A percentile compares a stretch with the other conserved stretches of the same genome.
These are phyloP conservation scores for Fimicolochytrium jonesii DNA, from an alignment of 192 early-diverging fungal genomes.

Conservation along the genomic window DNA sequence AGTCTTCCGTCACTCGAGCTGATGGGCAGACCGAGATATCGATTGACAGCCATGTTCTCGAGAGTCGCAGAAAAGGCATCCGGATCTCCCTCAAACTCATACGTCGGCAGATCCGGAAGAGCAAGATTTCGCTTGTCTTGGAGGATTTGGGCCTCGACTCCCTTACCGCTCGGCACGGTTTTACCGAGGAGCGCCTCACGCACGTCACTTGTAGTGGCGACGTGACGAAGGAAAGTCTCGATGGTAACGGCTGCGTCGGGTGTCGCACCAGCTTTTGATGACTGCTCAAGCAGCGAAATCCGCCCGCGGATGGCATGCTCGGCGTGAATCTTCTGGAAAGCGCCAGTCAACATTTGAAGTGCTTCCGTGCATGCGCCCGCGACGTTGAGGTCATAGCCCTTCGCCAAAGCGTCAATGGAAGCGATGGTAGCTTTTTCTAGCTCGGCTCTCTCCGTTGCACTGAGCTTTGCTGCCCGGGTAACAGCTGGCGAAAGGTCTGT, in stretches of 20 bases:
- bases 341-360: conserved; percentile 10
- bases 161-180: no score
- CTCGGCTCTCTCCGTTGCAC: conserved; percentile 10
- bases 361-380: conserved; percentile 18
- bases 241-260: background rate
- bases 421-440: conserved; percentile 20
- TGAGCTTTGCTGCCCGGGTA: no score
- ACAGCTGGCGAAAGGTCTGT: background rate
- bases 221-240: conserved; percentile 8
- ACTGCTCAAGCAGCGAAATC: conserved; percentile 26
- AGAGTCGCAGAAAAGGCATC: no score
- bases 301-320: conserved; percentile 20
- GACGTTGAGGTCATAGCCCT: conserved; percentile 14
- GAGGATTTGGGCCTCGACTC: no score
- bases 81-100: no score
- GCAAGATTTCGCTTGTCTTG: no score
- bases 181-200: background rate
- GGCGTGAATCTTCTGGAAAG: conserved; percentile 29
- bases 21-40: conserved; percentile 31
- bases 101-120: no score
- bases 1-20: conserved; percentile 1
- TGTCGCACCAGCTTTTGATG: background rate
- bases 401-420: conserved; percentile 7
- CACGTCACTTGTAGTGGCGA: conserved; percentile 20
- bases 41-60: conserved; percentile 1